phyloP scores from a whole-genome alignment of 176 grass and related monocot species.

The Eragrostis nindensis region DNA sequence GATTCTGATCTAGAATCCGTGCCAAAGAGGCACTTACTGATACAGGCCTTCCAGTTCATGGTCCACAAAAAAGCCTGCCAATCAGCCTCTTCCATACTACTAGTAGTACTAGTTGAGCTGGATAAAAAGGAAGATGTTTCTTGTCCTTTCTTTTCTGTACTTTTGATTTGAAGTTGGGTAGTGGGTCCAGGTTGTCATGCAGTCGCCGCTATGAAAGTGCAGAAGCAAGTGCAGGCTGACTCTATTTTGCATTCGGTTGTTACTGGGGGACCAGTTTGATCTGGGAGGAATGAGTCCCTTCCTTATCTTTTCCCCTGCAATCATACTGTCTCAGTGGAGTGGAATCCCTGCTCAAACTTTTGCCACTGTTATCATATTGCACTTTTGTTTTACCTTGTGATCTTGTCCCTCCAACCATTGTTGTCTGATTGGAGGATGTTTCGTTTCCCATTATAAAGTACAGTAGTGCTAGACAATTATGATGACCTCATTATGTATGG shows the following conservation, averaged over 20 bases:
- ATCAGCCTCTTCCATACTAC: not conserved
- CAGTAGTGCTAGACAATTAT: not conserved
- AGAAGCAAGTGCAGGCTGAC: constrained; percentile 24
- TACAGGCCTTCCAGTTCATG: too few species aligned
- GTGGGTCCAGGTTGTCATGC: not conserved
- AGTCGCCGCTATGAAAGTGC: too few species aligned
- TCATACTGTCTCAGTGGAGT: constrained; percentile 28
- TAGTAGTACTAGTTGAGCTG: too few species aligned
- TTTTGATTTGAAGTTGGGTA: not conserved
- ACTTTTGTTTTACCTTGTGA: constrained; percentile 26
- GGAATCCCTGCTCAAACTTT: not conserved
- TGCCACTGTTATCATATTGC: constrained; percentile 28
- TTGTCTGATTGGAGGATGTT: not conserved
- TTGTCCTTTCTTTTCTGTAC: not conserved
- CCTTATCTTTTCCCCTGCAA: constrained; percentile 32
- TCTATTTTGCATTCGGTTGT: constrained; percentile 1
- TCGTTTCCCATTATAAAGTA: too few species aligned
- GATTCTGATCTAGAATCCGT: too few species aligned
- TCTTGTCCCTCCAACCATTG: constrained; percentile 2
- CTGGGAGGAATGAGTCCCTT: constrained; percentile 8
- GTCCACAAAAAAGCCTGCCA: not conserved
- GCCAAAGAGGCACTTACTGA: too few species aligned
- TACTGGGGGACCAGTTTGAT: not conserved
- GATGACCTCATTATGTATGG: not conserved
- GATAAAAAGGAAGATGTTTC: constrained; percentile 8